Evolutionary conservation across 257 asterid genomes (phyloP).

Genomic region (Nicotiana benthamiana): DNA sequence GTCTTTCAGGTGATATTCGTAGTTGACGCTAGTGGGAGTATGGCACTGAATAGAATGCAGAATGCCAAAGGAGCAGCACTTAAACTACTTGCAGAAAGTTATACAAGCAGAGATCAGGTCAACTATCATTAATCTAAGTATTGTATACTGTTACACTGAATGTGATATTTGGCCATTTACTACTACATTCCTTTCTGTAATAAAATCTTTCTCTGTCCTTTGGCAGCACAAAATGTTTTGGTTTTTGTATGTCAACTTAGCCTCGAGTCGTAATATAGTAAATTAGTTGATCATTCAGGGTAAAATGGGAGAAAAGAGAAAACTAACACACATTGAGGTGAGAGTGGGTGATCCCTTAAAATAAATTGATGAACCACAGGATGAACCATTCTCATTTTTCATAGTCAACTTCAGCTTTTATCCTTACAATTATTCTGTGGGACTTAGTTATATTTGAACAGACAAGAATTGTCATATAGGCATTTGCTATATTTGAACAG

Average conservation of each 20-base stretch:
- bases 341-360: background rate
- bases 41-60: slow-evolving; percentile 99
- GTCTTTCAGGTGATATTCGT: slow-evolving; percentile 80
- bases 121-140: slow-evolving; percentile 3
- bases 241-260: background rate
- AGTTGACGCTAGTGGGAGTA: slow-evolving; percentile 99
- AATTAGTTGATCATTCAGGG: background rate
- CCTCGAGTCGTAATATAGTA: background rate
- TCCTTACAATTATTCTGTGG: background rate
- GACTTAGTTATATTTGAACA: background rate
- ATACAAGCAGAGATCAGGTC: slow-evolving; percentile 99
- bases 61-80: slow-evolving; percentile 99
- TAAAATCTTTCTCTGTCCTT: background rate
- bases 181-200: background rate
- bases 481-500: background rate
- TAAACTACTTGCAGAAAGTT: slow-evolving; percentile 91
- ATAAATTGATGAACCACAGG: background rate
- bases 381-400: background rate
- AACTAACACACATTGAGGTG: background rate
- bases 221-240: background rate
- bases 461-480: background rate
- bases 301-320: background rate
- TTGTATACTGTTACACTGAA: background rate
- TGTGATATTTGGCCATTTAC: background rate
- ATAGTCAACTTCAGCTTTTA: background rate